Base-by-base conservation (phyloP, 2,329 filamentous ascomycete genomes). In the Phyllosticta citrichinensis region DNA sequence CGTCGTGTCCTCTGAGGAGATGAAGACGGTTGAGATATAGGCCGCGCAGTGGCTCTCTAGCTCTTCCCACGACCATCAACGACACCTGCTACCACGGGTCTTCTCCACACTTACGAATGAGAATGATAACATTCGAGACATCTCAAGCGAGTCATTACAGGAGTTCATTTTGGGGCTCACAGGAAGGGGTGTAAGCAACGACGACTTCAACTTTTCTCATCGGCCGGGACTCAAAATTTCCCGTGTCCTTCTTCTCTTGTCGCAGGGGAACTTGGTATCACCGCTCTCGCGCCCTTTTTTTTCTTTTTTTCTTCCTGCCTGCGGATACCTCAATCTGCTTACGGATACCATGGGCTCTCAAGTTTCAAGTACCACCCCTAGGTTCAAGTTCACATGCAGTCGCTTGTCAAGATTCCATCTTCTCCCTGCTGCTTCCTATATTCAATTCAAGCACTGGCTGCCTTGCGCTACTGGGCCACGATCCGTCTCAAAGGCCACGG, bases 11-110 rank as follows among this genome's bases (percentile, higher is more conserved):
- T 55, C 63, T 66, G 69, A 68, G 52, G 77, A 78, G 64, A 75
- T 80, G 71, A 79, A 79, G 71, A 78, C 76, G 14, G 76, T 80
- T 55, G 76, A 78, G 67, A 79, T 80, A 71, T 75, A 73, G 64
- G 40, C 40, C 14, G 17, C 40, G n/a, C 17, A 8, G 9, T 47
- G 40, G 40, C 14, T 47, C n/a, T 8, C 14, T 47, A 47, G 40
- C 40, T 47, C 40, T 47, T 47, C 40, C 40, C 40, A 47, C 40
- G 40, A 47, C 40, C 40, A 47, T 47, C 40, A 47, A 47, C 40
- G 40, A 47, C 17, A 47, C 40, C 40, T n/a, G 40, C 14, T 8
- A 47, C 40, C 17, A n/a, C 40, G 14, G 40, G 40, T 47, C 40
- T 47, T 47, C 40, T 47, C 40, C 40, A 47, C 40, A 47, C 40